phyloP scores from a whole-genome alignment of 305 asterid genomes.

The Fraxinus baroniana region DNA sequence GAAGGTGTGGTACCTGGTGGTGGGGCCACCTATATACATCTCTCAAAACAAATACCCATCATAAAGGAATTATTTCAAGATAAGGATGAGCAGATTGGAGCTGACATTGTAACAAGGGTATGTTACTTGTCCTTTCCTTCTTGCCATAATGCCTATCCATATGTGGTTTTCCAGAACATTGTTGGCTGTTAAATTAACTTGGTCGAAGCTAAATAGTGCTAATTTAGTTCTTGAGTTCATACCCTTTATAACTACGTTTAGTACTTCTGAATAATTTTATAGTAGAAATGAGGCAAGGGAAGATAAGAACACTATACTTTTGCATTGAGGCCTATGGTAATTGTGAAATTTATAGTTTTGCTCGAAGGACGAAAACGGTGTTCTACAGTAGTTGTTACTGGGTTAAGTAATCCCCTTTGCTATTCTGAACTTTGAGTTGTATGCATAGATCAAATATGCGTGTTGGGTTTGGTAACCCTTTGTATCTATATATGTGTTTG shows the following conservation, averaged over 20 bases:
- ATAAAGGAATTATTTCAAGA: conserved; percentile 55
- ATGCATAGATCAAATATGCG: not conserved
- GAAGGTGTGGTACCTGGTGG: conserved; percentile 99
- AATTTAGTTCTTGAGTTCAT: not conserved
- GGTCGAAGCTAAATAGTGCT: not conserved
- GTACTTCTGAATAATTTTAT: not conserved
- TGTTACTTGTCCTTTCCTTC: conserved; percentile 16
- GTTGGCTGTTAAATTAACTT: not conserved
- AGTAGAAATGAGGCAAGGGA: not conserved
- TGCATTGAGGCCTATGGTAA: not conserved
- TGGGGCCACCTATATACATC: conserved; percentile 84
- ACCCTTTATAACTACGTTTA: not conserved
- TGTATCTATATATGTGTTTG: not conserved
- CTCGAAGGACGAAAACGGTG: not conserved
- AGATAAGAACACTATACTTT: not conserved
- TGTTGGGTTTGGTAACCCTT: not conserved
- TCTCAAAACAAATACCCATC: conserved; percentile 62
- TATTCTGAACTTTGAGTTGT: not conserved
- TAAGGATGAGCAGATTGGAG: conserved; percentile 80
- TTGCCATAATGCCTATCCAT: not conserved
- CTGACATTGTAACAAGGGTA: conserved; percentile 83
- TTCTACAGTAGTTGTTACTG: not conserved
- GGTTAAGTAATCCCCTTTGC: not conserved
- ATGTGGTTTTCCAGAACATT: not conserved
- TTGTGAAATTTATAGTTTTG: not conserved